These are phyloP conservation scores for Nannizzia gypsea DNA, from an alignment of 2,329 filamentous ascomycete species.

Conservation along the genomic window DNA sequence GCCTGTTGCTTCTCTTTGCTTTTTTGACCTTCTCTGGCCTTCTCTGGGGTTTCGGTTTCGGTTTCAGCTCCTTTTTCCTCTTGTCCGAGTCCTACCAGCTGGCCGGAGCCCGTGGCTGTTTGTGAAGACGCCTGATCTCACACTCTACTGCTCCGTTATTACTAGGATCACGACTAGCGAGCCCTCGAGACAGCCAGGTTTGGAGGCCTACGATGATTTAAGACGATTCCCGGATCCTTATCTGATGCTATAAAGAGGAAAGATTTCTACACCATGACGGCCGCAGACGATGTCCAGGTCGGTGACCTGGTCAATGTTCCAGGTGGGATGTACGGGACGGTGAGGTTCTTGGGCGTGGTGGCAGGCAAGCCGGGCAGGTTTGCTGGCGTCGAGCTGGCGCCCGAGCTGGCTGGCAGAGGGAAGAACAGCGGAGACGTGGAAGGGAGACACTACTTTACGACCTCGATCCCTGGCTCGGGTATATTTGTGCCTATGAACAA, in stretches of 20 bases:
- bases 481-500: constrained; percentile 88
- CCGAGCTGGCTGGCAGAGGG: constrained; percentile 67
- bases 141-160: background rate
- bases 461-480: constrained; percentile 64
- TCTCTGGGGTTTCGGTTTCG: background rate
- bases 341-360: constrained; percentile 80
- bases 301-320: constrained; percentile 86
- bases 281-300: constrained; percentile 47
- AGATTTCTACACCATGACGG: background rate
- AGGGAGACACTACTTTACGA: constrained; percentile 70
- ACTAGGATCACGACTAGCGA: background rate
- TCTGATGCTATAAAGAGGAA: background rate
- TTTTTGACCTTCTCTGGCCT: background rate
- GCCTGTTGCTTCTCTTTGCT: background rate
- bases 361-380: constrained; percentile 83
- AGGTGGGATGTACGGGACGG: constrained; percentile 78
- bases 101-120: background rate
- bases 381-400: constrained; percentile 77
- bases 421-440: constrained; percentile 97
- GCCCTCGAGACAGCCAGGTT: background rate
- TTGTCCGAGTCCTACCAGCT: background rate
- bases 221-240: background rate
- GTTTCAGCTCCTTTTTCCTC: background rate
- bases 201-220: background rate
- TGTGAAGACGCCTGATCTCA: background rate